These are phyloP conservation scores for Venturia nashicola DNA, from an alignment of 2,329 filamentous ascomycete genomes.

Conservation along the genomic window DNA sequence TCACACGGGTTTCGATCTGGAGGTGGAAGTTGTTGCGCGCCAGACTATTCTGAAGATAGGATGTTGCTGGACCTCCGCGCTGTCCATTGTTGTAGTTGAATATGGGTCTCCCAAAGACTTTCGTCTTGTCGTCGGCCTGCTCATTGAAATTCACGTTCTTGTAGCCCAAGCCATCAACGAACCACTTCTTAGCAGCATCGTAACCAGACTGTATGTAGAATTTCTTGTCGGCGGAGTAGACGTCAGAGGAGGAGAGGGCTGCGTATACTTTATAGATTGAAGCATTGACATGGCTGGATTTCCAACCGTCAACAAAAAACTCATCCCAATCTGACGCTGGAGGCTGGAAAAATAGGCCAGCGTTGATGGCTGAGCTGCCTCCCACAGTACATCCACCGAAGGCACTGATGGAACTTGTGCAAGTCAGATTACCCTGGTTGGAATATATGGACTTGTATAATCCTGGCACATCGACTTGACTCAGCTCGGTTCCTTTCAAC, in stretches of 20 bases:
- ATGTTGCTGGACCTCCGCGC: constrained; percentile 36
- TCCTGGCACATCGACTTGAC: constrained; percentile 41
- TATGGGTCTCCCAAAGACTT: constrained; percentile 36
- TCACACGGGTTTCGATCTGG: constrained; percentile 30
- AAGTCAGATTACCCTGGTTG: constrained; percentile 28
- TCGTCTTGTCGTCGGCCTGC: constrained; percentile 32
- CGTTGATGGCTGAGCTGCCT: constrained; percentile 42
- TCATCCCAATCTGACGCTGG: constrained; percentile 40
- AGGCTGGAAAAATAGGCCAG: constrained; percentile 41
- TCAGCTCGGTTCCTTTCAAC: constrained; percentile 34
- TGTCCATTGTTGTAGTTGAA: constrained; percentile 39
- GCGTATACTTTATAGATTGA: constrained; percentile 33
- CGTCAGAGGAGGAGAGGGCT: constrained; percentile 32
- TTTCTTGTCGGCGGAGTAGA: constrained; percentile 32
- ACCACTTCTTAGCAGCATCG: constrained; percentile 35
- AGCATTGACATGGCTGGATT: constrained; percentile 34
- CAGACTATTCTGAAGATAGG: constrained; percentile 37
- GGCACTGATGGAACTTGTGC: constrained; percentile 28
- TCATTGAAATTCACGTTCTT: constrained; percentile 36
- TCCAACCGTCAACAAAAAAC: constrained; percentile 39
- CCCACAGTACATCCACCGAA: constrained; percentile 40
- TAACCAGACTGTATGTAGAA: constrained; percentile 38
- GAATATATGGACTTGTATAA: constrained; percentile 40
- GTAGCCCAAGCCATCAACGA: constrained; percentile 37
- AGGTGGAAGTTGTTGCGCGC: constrained; percentile 32